Conservation (phyloP, 305 asterid species). For the Fraxinus floribunda region DNA sequence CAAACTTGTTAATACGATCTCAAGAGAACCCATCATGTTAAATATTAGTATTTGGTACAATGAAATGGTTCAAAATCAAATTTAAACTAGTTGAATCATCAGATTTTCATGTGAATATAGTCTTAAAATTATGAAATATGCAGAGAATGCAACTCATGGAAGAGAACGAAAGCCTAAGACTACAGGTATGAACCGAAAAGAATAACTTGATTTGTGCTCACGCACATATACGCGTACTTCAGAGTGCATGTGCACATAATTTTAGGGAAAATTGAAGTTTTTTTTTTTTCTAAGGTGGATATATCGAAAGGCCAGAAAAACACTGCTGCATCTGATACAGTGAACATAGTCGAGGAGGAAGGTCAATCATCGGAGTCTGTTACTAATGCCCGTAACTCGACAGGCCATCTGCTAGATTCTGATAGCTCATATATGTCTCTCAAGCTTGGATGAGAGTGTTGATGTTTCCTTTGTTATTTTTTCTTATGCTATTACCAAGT, state of each 20-base stretch:
- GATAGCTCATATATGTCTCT: slow-evolving; percentile 66
- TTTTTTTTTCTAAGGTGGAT: slow-evolving; percentile 39
- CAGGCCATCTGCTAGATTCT: slow-evolving; percentile 55
- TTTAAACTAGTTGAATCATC: background rate
- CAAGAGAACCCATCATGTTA: background rate
- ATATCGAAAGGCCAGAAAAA: slow-evolving; percentile 28
- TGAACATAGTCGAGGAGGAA: slow-evolving; percentile 48
- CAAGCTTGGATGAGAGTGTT: slow-evolving; percentile 58
- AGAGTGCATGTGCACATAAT: background rate
- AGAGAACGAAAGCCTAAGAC: slow-evolving; percentile 56
- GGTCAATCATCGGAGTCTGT: slow-evolving; percentile 73
- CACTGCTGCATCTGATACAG: slow-evolving; percentile 32
- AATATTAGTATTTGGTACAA: too few species aligned
- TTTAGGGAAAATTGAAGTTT: background rate
- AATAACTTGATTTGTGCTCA: background rate
- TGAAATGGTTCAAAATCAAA: background rate
- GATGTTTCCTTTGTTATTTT: background rate
- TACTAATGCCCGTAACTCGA: background rate
- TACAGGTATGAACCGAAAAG: slow-evolving; percentile 38
- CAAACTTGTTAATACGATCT: background rate
- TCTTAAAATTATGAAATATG: slow-evolving; percentile 9
- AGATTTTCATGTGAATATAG: background rate
- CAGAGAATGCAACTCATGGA: slow-evolving; percentile 71
- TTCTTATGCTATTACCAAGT: background rate
- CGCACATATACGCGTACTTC: background rate